phyloP scores from a whole-genome alignment of 1,284 basidiomycete genomes.

The Peniophora sp. region DNA sequence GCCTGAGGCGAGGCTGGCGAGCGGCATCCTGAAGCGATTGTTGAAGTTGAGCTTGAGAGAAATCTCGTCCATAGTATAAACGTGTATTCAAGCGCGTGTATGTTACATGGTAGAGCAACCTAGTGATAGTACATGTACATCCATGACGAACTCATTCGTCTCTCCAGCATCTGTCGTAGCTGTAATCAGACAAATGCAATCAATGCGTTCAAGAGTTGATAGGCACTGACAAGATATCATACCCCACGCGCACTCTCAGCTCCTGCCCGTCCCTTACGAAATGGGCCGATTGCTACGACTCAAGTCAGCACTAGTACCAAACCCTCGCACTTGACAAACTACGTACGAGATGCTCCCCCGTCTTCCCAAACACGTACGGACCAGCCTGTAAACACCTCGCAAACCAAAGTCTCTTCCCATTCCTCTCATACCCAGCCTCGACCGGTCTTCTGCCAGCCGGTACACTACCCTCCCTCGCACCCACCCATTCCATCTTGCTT shows the following conservation, averaged over 20 bases:
- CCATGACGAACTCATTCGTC: no score
- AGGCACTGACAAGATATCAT: conserved; percentile 47
- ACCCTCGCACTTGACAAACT: conserved; percentile 10
- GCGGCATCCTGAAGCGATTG: no score
- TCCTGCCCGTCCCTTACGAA: conserved; percentile 26
- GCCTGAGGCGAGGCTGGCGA: no score
- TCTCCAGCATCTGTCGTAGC: no score
- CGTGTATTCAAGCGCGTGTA: no score
- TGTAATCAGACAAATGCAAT: no score
- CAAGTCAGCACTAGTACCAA: conserved; percentile 2
- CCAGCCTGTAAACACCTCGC: conserved; percentile 32
- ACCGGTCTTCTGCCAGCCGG: conserved; percentile 36
- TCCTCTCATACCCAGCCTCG: conserved; percentile 34
- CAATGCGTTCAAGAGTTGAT: no score
- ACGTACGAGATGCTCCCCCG: conserved; percentile 56
- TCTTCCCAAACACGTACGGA: conserved; percentile 61
- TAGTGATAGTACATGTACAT: no score
- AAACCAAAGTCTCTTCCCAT: conserved; percentile 28
- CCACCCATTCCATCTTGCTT: conserved; percentile 64
- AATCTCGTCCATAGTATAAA: no score
- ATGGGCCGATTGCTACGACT: conserved; percentile 28
- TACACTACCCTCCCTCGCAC: conserved; percentile 46
- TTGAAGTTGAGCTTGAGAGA: no score
- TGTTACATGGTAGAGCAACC: no score
- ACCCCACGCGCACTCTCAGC: conserved; percentile 34